Conservation (phyloP, 257 asterid genomes). For the Ocimum tenuiflorum region DNA sequence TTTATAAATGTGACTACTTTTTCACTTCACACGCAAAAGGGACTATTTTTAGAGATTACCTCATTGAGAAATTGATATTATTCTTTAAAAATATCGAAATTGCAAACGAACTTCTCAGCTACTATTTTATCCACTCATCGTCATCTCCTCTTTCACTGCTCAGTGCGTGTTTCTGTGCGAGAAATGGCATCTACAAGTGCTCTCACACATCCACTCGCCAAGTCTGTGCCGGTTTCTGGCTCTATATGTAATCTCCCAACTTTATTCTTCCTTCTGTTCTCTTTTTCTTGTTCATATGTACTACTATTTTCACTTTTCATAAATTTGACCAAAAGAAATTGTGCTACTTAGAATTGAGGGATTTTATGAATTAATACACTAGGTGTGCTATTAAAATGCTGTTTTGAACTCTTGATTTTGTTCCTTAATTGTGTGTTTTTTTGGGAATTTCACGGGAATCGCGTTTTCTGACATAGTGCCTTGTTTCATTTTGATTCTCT, state of each 20-base stretch:
- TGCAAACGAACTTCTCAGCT: neutral
- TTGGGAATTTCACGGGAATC: neutral
- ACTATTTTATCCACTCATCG: slow-evolving; percentile 16
- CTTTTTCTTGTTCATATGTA: neutral
- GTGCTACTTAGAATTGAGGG: neutral
- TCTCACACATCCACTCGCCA: slow-evolving; percentile 19
- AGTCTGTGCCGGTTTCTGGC: slow-evolving; percentile 2
- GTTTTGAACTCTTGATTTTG: neutral
- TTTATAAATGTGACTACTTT: too few relatives aligned
- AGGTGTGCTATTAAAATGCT: neutral
- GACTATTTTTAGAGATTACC: too few relatives aligned
- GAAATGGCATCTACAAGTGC: slow-evolving; percentile 27
- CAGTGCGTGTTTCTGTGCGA: slow-evolving; percentile 16
- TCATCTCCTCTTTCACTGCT: neutral
- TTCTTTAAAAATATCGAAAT: neutral
- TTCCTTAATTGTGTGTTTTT: neutral
- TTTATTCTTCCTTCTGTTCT: neutral
- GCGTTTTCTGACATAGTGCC: neutral
- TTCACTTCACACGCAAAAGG: too few relatives aligned
- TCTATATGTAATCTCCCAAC: slow-evolving; percentile 9
- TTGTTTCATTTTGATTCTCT: neutral
- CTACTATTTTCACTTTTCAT: neutral
- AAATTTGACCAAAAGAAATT: neutral
- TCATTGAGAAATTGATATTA: neutral
- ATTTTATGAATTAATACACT: neutral